Percentiles rank a stretch among this genome's conserved stretches.
Conservation (phyloP, 257 asterid genomes). For the Ocimum tenuiflorum region DNA sequence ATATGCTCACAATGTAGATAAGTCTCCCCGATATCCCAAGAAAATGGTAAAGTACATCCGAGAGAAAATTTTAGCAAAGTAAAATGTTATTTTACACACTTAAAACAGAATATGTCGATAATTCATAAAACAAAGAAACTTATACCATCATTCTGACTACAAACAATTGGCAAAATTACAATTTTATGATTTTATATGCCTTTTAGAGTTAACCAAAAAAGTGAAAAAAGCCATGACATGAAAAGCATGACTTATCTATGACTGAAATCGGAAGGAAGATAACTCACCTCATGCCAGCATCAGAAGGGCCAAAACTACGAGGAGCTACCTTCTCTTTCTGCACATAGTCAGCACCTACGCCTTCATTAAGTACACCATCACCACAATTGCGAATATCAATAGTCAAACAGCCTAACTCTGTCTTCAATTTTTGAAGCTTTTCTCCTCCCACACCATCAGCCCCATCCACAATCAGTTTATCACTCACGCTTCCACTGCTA, state of each 20-base stretch:
- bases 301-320: constrained; percentile 59
- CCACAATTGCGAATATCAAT: constrained; percentile 79
- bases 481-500: constrained; percentile 22
- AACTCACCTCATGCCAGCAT: constrained; percentile 61
- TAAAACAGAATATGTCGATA: constrained; percentile 1
- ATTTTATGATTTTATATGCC: neutral
- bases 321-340: constrained; percentile 91
- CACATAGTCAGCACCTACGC: constrained; percentile 96
- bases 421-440: constrained; percentile 56
- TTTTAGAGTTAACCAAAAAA: neutral
- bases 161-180: neutral
- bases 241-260: neutral
- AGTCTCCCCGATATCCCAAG: neutral
- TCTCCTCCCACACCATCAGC: constrained; percentile 96
- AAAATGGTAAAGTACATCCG: neutral
- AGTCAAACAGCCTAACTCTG: constrained; percentile 35
- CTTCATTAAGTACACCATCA: constrained; percentile 75
- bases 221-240: neutral
- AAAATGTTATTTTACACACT: neutral
- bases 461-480: constrained; percentile 70
- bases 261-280: constrained; percentile 15
- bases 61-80: neutral
- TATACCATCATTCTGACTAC: constrained; percentile 1
- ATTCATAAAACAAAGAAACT: neutral
- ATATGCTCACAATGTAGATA: no score